Conservation (phyloP, 495 filamentous ascomycete genomes). For the Penicillium cinerascens region DNA sequence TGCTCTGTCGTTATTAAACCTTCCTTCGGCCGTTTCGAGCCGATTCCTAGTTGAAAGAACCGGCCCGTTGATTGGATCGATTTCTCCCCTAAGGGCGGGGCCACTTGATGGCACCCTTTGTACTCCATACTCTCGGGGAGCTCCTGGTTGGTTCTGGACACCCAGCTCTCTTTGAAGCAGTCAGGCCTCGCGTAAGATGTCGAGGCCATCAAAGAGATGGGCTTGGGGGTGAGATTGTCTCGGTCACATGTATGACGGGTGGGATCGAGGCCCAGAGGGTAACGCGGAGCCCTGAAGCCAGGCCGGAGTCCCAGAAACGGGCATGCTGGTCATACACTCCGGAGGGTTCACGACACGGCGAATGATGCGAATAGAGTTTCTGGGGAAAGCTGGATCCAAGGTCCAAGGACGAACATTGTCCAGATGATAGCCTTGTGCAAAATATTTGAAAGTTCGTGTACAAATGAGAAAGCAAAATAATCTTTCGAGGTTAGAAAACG, state of each 20-base stretch:
- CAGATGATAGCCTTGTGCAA: no score
- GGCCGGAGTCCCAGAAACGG: background rate
- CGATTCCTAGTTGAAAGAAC: slow-evolving; percentile 2
- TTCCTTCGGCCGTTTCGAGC: background rate
- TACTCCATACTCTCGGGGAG: background rate
- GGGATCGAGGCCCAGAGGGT: background rate
- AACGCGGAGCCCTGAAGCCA: slow-evolving; percentile 7
- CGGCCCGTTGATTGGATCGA: background rate
- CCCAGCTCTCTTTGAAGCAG: background rate
- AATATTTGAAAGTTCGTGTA: no score
- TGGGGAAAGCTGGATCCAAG: slow-evolving; percentile 10
- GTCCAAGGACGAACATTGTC: background rate
- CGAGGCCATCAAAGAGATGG: background rate
- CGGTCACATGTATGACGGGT: background rate
- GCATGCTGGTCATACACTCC: slow-evolving; percentile 16
- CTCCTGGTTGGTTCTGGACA: background rate
- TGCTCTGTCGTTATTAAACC: background rate
- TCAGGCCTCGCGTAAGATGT: background rate
- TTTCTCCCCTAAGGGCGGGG: background rate
- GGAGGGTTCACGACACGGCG: slow-evolving; percentile 10
- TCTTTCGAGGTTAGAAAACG: no score
- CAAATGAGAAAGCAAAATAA: no score
- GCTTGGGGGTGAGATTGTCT: background rate
- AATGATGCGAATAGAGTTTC: slow-evolving; percentile 4
- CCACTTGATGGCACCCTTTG: background rate